Evolutionary conservation across 192 early-diverging fungal genomes (phyloP).

Genomic region (Irineochytrium annulatum): DNA sequence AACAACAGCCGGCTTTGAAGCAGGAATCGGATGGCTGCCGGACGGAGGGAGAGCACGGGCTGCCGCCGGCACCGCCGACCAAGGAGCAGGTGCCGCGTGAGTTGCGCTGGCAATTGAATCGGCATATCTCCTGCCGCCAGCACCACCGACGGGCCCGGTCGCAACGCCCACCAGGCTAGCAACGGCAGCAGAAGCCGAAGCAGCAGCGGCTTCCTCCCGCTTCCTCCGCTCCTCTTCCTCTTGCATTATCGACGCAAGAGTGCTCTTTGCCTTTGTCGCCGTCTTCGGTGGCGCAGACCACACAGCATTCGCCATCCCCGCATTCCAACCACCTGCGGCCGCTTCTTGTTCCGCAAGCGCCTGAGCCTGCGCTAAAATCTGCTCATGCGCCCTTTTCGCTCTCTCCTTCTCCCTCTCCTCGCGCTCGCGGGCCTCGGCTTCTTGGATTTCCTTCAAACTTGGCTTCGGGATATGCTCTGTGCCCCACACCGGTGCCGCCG

Average conservation of each 20-base stretch:
- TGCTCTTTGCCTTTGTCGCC: conserved; percentile 24
- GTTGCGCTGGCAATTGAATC: conserved; percentile 20
- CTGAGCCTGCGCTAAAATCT: conserved; percentile 36
- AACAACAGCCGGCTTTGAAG: conserved; percentile 23
- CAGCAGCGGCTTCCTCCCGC: conserved; percentile 23
- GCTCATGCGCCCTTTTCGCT: conserved; percentile 27
- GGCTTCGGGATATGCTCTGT: conserved; percentile 31
- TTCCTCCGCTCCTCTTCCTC: conserved; percentile 42
- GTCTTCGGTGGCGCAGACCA: conserved; percentile 17
- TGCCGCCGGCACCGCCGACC: not conserved
- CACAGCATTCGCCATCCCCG: conserved; percentile 13
- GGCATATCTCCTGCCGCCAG: conserved; percentile 44
- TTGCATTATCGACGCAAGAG: conserved; percentile 47
- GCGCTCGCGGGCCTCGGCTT: conserved; percentile 32
- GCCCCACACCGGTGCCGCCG: conserved; percentile 1
- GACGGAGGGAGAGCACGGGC: not conserved
- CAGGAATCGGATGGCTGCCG: not conserved
- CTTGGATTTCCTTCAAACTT: conserved; percentile 50
- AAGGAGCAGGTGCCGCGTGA: not conserved
- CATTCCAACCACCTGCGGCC: conserved; percentile 16
- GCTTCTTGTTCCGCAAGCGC: conserved; percentile 36
- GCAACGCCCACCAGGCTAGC: not conserved
- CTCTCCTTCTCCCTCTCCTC: conserved; percentile 32
- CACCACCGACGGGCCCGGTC: not conserved
- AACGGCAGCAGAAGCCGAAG: conserved; percentile 6